A percentile compares a stretch with the other conserved stretches of the same genome.
Conservation (phyloP, 2,329 filamentous ascomycete species). For the Cladosporium sp. region DNA sequence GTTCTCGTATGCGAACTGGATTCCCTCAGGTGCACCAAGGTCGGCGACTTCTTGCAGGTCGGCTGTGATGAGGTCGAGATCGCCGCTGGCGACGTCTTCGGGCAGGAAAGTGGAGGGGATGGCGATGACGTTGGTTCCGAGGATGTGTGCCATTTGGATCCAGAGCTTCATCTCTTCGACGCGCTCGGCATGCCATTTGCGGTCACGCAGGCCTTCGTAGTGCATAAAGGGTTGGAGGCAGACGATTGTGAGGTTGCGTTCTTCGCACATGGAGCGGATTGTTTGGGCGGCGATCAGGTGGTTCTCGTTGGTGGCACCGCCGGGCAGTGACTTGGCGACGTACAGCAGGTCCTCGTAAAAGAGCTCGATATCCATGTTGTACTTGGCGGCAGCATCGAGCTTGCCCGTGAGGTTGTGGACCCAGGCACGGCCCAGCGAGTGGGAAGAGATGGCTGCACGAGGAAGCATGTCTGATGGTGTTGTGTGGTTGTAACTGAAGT, state of each 20-base stretch:
- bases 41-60: constrained; percentile 66
- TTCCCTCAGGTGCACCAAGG: constrained; percentile 54
- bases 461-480: constrained; percentile 40
- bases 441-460: constrained; percentile 67
- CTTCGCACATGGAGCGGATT: constrained; percentile 55
- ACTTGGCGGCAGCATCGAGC: constrained; percentile 60
- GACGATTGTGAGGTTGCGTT: constrained; percentile 55
- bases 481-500: neutral
- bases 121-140: constrained; percentile 68
- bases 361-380: constrained; percentile 70
- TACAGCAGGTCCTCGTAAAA: constrained; percentile 73
- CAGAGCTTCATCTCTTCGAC: constrained; percentile 64
- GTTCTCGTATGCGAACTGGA: constrained; percentile 70
- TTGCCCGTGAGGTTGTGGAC: constrained; percentile 65
- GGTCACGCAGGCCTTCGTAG: constrained; percentile 69
- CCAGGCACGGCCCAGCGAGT: constrained; percentile 71
- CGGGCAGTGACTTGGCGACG: constrained; percentile 48
- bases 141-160: constrained; percentile 61
- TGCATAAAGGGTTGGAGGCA: constrained; percentile 74
- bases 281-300: constrained; percentile 53
- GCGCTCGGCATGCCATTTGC: constrained; percentile 52
- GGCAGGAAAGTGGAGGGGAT: constrained; percentile 69
- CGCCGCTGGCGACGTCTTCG: constrained; percentile 46
- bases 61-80: constrained; percentile 53
- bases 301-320: constrained; percentile 44